A percentile compares a stretch with the other conserved stretches of the same genome.
Conservation (phyloP, 2,329 filamentous ascomycete genomes). For the Colletotrichum sidae region DNA sequence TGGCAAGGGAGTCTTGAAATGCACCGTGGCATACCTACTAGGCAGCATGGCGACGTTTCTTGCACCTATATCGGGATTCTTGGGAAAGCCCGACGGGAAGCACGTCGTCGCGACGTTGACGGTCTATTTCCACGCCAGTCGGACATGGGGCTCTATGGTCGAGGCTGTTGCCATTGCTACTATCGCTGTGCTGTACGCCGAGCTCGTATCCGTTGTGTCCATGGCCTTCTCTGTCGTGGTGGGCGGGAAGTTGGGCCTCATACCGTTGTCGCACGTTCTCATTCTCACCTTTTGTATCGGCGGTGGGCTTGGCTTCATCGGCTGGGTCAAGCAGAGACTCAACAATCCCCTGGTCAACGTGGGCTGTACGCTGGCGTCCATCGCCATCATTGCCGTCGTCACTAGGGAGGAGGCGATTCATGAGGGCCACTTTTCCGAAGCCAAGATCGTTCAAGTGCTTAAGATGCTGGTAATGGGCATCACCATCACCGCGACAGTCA, state of each 20-base stretch:
- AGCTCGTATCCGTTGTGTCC: conserved; percentile 79
- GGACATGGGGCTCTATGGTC: conserved; percentile 89
- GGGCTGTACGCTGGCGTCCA: conserved; percentile 85
- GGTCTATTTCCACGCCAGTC: conserved; percentile 93
- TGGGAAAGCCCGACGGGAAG: conserved; percentile 90
- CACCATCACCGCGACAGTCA: conserved; percentile 76
- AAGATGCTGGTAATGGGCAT: conserved; percentile 89
- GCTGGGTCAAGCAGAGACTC: conserved; percentile 85
- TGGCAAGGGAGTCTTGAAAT: conserved; percentile 87
- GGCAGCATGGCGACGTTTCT: conserved; percentile 90
- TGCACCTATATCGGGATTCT: conserved; percentile 74
- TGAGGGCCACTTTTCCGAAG: conserved; percentile 81
- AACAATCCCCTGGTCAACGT: conserved; percentile 86
- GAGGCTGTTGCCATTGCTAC: conserved; percentile 84
- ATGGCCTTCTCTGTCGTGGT: conserved; percentile 83
- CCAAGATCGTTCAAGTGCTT: conserved; percentile 84
- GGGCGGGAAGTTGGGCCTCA: conserved; percentile 70
- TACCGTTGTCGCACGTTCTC: conserved; percentile 79
- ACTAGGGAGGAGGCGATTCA: conserved; percentile 94
- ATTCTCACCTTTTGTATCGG: conserved; percentile 88
- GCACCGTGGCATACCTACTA: conserved; percentile 87
- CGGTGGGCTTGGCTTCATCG: conserved; percentile 86
- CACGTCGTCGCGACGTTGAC: conserved; percentile 94
- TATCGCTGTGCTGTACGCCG: conserved; percentile 79
- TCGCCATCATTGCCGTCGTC: conserved; percentile 89